A percentile compares a stretch with the other conserved stretches of the same genome.
phyloP scores from a whole-genome alignment of 208 protist genomes.

The Leishmania amazonensis region DNA sequence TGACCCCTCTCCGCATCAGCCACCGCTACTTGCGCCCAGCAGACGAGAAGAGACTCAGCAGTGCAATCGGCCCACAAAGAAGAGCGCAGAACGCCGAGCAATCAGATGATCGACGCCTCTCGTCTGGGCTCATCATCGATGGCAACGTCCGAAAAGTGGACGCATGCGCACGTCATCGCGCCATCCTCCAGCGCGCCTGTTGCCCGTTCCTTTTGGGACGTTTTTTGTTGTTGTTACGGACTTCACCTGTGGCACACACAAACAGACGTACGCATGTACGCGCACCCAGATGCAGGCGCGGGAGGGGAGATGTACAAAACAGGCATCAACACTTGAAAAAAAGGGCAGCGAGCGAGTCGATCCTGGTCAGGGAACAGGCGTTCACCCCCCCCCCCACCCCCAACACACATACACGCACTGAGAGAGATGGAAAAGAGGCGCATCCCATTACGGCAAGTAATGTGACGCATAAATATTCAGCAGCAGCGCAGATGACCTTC shows the following conservation, averaged over 20 bases:
- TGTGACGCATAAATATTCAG: neutral
- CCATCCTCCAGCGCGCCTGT: neutral
- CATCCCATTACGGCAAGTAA: neutral
- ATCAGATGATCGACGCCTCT: neutral
- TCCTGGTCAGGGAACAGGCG: neutral
- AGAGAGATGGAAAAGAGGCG: slow-evolving; percentile 5
- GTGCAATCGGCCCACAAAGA: neutral
- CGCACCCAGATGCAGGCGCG: neutral
- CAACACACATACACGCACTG: neutral
- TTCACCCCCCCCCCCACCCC: too few relatives aligned
- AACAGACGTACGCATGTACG: neutral
- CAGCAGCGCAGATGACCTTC: neutral
- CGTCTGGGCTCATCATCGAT: neutral
- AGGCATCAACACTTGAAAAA: neutral
- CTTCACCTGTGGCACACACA: neutral
- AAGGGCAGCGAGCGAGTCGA: neutral
- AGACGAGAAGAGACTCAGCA: neutral
- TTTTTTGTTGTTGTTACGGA: neutral
- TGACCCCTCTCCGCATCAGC: neutral
- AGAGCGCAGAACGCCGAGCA: neutral
- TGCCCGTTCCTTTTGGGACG: neutral
- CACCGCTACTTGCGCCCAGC: neutral
- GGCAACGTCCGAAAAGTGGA: neutral
- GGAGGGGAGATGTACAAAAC: neutral
- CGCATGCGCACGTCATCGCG: neutral